Evolutionary conservation across 768 basidiomycete species (phyloP).

Genomic region (Calocybe indica): DNA sequence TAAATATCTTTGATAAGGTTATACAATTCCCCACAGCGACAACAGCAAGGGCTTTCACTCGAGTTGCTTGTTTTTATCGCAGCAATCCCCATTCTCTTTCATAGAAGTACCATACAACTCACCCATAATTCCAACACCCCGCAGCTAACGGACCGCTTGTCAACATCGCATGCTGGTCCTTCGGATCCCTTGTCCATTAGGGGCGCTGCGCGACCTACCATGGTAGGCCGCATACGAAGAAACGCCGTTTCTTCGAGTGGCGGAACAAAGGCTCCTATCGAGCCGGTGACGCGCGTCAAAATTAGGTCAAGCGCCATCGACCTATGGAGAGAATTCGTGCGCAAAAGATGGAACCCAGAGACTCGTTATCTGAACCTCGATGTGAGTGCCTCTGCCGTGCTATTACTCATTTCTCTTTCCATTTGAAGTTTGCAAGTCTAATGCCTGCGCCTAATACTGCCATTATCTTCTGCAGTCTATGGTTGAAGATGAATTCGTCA

Average conservation of each 20-base stretch:
- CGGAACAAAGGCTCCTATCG: constrained; percentile 6
- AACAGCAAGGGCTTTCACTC: constrained; percentile 8
- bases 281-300: background rate
- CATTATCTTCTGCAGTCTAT: constrained; percentile 50
- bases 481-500: constrained; percentile 70
- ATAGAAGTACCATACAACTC: constrained; percentile 12
- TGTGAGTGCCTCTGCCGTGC: constrained; percentile 39
- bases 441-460: constrained; percentile 10
- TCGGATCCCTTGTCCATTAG: constrained; percentile 59
- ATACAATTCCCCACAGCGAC: background rate
- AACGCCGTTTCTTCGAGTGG: constrained; percentile 38
- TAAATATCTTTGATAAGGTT: constrained; percentile 44
- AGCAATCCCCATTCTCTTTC: constrained; percentile 13
- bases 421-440: background rate
- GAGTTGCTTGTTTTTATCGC: constrained; percentile 8
- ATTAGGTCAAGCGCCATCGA: constrained; percentile 39
- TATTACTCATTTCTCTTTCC: background rate
- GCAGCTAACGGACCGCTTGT: constrained; percentile 36
- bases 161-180: constrained; percentile 30
- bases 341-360: constrained; percentile 67
- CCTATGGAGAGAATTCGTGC: constrained; percentile 71
- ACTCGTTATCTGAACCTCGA: constrained; percentile 74
- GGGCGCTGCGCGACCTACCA: constrained; percentile 50
- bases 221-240: constrained; percentile 52
- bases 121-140: constrained; percentile 8